These are phyloP conservation scores for Elymus sibiricus DNA, from an alignment of 176 grass and related monocot genomes.

Conservation along the genomic window DNA sequence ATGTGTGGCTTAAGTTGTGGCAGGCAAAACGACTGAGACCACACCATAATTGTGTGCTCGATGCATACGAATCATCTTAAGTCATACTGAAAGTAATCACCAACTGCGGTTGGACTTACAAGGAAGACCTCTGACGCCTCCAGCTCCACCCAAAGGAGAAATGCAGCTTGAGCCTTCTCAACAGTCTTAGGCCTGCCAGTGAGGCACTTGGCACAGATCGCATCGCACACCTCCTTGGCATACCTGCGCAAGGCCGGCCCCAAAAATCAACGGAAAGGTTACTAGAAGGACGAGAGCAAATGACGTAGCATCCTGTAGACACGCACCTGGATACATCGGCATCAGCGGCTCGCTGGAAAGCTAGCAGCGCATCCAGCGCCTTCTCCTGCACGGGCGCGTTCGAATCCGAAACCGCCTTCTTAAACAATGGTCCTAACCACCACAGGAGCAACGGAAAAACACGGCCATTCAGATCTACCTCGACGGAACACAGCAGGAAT, in stretches of 20 bases:
- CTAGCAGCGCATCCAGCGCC: constrained; percentile 84
- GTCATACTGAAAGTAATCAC: background rate
- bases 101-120: constrained; percentile 44
- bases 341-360: constrained; percentile 85
- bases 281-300: constrained; percentile 12
- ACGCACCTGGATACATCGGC: constrained; percentile 75
- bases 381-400: constrained; percentile 99
- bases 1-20: background rate
- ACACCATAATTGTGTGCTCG: background rate
- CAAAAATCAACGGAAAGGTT: constrained; percentile 16
- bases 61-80: background rate
- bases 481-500: background rate
- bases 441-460: background rate
- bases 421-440: constrained; percentile 82
- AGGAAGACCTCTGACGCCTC: constrained; percentile 88
- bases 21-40: background rate
- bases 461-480: constrained; percentile 49
- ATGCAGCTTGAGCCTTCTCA: constrained; percentile 87
- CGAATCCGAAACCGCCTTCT: constrained; percentile 90
- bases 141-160: constrained; percentile 94
- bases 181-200: constrained; percentile 98
- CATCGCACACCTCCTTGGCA: constrained; percentile 94
- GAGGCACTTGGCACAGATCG: constrained; percentile 90
- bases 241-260: constrained; percentile 43
- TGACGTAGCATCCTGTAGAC: background rate